A percentile compares a stretch with the other conserved stretches of the same genome.
These are phyloP conservation scores for Acanthamoeba lenticulata DNA, from an alignment of 208 protist species.

Conservation along the genomic window DNA sequence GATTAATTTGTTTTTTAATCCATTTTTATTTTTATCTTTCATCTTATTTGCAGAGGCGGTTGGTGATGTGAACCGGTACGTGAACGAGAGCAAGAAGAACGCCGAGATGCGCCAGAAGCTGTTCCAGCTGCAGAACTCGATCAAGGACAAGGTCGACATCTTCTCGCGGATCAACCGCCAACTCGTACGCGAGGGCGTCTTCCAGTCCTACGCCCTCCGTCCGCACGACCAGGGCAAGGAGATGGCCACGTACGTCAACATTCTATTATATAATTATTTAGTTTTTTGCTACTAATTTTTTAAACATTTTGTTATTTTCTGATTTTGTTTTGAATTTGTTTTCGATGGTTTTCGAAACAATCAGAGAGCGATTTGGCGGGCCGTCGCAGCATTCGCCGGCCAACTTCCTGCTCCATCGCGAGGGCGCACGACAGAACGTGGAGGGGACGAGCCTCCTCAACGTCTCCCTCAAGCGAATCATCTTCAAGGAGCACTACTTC, in stretches of 20 bases:
- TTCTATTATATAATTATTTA: background rate
- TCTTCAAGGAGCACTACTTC: background rate
- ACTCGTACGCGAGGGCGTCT: background rate
- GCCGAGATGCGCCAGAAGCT: background rate
- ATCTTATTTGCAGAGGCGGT: background rate
- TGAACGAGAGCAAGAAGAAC: slow-evolving; percentile 16
- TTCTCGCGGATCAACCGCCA: background rate
- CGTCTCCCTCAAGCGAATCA: background rate
- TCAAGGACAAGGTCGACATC: slow-evolving; percentile 5
- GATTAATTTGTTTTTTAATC: background rate
- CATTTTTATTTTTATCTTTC: background rate
- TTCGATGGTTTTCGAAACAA: no score
- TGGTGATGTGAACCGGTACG: background rate
- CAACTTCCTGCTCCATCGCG: background rate
- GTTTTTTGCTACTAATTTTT: no score
- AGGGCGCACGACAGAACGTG: background rate
- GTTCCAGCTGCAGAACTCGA: background rate
- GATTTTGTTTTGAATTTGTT: no score
- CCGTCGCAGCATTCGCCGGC: background rate
- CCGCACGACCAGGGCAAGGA: background rate
- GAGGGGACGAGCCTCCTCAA: background rate
- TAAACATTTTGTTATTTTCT: no score
- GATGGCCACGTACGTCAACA: background rate
- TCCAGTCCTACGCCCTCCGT: background rate
- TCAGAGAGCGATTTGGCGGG: background rate